These are phyloP conservation scores for Sophora flavescens DNA, from an alignment of 306 rosid species.

Conservation along the genomic window DNA sequence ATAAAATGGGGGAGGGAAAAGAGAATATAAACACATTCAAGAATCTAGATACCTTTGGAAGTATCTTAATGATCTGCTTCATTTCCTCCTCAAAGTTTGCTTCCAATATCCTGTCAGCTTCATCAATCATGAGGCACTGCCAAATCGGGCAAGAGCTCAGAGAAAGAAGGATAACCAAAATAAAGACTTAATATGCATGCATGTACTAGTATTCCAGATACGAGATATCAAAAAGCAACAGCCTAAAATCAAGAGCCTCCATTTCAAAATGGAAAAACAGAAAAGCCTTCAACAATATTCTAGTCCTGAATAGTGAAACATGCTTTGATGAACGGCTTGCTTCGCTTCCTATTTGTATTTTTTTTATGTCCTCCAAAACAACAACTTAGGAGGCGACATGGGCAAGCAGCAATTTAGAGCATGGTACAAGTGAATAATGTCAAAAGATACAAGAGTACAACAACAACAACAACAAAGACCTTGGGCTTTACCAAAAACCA, in stretches of 20 bases:
- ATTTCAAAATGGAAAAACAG: slow-evolving; percentile 1
- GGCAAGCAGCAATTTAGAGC: not conserved
- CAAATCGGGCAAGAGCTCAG: slow-evolving; percentile 41
- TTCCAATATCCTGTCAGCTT: slow-evolving; percentile 98
- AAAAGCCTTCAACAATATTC: not conserved
- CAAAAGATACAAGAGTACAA: not conserved
- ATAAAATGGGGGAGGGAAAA: not conserved
- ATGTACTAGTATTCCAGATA: not conserved
- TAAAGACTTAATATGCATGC: slow-evolving; percentile 42
- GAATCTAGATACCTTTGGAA: slow-evolving; percentile 74
- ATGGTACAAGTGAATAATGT: not conserved
- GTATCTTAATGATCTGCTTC: slow-evolving; percentile 82
- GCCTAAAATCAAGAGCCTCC: slow-evolving; percentile 1
- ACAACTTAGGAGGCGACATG: not conserved
- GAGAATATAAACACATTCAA: slow-evolving; percentile 12
- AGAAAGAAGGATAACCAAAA: slow-evolving; percentile 41
- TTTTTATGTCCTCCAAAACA: not conserved
- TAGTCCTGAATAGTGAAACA: not conserved
- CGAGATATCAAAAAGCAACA: slow-evolving; percentile 12
- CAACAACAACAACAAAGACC: not conserved
- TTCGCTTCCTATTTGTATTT: not conserved
- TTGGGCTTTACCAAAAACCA: not conserved
- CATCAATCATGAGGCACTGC: slow-evolving; percentile 94
- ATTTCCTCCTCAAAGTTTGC: slow-evolving; percentile 96
- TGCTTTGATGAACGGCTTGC: not conserved